Evolutionary conservation across 305 asterid species (phyloP).

Genomic region (Fraxinus nigra): DNA sequence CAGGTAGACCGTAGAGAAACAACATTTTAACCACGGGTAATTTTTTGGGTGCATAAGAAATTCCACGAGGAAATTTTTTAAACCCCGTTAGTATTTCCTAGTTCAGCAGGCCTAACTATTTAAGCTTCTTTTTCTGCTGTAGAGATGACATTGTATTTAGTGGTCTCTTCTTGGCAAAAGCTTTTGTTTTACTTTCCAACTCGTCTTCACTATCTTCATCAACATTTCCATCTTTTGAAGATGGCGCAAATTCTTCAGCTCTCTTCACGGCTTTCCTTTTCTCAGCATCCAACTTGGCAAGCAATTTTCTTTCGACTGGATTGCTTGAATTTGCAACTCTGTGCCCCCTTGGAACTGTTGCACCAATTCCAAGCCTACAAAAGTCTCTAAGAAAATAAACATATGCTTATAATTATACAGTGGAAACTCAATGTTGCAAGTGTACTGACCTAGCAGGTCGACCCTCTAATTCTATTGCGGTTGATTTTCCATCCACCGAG

Average conservation of each 20-base stretch:
- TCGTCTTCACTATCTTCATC: constrained; percentile 61
- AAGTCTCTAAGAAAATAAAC: constrained; percentile 16
- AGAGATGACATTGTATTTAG: constrained; percentile 20
- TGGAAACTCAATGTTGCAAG: constrained; percentile 8
- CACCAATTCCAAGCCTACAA: constrained; percentile 83
- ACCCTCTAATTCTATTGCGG: constrained; percentile 45
- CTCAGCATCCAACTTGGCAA: constrained; percentile 45
- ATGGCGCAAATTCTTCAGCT: constrained; percentile 32
- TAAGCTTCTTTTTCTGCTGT: constrained; percentile 38
- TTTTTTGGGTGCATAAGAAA: neutral
- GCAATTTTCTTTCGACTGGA: constrained; percentile 60
- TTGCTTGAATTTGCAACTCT: constrained; percentile 40
- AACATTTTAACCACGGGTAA: neutral
- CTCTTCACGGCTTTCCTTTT: constrained; percentile 39
- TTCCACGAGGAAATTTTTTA: neutral
- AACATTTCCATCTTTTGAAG: constrained; percentile 36
- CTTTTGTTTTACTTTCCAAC: constrained; percentile 56
- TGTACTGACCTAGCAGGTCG: constrained; percentile 68
- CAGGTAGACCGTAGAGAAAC: neutral
- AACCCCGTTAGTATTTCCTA: neutral
- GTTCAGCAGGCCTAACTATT: constrained; percentile 22
- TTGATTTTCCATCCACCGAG: constrained; percentile 30
- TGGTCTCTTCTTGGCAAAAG: constrained; percentile 68
- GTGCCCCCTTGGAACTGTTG: constrained; percentile 58
- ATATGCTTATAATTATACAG: constrained; percentile 6